Evolutionary conservation across 179 eudicot species (phyloP).

Genomic region (Drosera spatulata): DNA sequence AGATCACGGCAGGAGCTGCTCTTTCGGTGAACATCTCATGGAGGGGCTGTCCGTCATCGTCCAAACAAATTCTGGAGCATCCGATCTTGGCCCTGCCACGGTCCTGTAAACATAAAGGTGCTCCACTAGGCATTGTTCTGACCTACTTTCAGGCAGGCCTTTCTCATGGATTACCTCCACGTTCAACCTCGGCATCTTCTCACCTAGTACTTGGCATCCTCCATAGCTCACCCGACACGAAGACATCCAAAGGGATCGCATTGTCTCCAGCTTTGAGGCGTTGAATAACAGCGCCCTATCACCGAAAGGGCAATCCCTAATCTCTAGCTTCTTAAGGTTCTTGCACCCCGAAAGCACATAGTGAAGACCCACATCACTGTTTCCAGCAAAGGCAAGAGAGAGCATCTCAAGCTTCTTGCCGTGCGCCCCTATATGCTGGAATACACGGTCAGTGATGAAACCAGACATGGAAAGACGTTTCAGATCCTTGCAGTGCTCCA

Average conservation of each 20-base stretch:
- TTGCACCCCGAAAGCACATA: slow-evolving; percentile 75
- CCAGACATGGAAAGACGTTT: slow-evolving; percentile 83
- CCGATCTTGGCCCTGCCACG: slow-evolving; percentile 62
- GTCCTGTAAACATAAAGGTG: slow-evolving; percentile 76
- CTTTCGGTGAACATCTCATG: not conserved
- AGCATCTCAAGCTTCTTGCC: slow-evolving; percentile 95
- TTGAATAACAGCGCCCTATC: slow-evolving; percentile 74
- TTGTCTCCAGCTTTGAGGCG: slow-evolving; percentile 91
- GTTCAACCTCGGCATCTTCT: slow-evolving; percentile 78
- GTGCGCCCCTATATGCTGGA: slow-evolving; percentile 66
- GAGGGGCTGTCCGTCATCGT: slow-evolving; percentile 16
- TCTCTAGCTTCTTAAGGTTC: slow-evolving; percentile 76
- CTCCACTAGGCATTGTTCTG: slow-evolving; percentile 52
- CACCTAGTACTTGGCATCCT: slow-evolving; percentile 78
- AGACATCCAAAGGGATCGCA: slow-evolving; percentile 99
- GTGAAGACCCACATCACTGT: slow-evolving; percentile 74
- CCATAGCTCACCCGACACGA: slow-evolving; percentile 77
- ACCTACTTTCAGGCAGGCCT: slow-evolving; percentile 44
- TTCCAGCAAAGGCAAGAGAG: slow-evolving; percentile 91
- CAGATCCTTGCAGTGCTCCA: slow-evolving; percentile 61
- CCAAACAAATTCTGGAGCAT: slow-evolving; percentile 66
- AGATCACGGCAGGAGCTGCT: not conserved
- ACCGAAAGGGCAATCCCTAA: slow-evolving; percentile 93
- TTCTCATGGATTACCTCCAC: slow-evolving; percentile 93
- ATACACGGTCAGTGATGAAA: slow-evolving; percentile 70